Percentiles rank a stretch among this genome's conserved stretches.
Evolutionary conservation across 306 rosid genomes (phyloP).

Genomic region (Pterocarpus macrocarpus): DNA sequence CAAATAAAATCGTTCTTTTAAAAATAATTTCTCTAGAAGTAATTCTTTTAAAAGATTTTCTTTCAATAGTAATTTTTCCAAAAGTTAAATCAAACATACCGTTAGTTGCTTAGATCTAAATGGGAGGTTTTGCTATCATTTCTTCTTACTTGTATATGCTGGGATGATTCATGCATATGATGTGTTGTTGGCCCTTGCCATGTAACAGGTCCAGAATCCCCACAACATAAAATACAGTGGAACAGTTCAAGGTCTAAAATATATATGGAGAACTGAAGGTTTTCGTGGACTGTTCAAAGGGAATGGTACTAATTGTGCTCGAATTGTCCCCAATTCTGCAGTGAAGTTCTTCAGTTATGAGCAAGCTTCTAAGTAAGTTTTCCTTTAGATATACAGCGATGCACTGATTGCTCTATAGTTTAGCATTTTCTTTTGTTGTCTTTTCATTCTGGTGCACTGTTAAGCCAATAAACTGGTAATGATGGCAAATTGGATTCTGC

Average conservation of each 20-base stretch:
- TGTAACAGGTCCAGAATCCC: conserved; percentile 85
- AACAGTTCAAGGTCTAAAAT: conserved; percentile 88
- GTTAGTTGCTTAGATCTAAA: neutral
- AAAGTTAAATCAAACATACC: no score
- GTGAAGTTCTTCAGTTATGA: conserved; percentile 96
- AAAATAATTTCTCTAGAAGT: no score
- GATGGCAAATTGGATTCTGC: conserved; percentile 5
- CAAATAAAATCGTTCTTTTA: no score
- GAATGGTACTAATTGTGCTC: conserved; percentile 94
- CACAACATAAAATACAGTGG: conserved; percentile 88
- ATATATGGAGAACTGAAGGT: conserved; percentile 92
- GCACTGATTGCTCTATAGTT: conserved; percentile 18
- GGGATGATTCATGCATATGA: conserved; percentile 17
- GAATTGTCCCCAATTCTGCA: conserved; percentile 91
- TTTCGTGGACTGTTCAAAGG: conserved; percentile 90
- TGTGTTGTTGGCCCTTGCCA: conserved; percentile 17
- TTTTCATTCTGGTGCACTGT: neutral
- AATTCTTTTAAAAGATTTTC: no score
- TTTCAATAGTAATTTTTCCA: no score
- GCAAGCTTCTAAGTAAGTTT: conserved; percentile 86
- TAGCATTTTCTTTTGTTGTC: conserved; percentile 1
- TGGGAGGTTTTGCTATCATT: conserved; percentile 7
- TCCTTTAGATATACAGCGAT: conserved; percentile 20
- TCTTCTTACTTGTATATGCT: conserved; percentile 3
- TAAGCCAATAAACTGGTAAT: neutral